Conservation (phyloP, 2,329 filamentous ascomycete genomes). For the Penicillium brevicompactum region DNA sequence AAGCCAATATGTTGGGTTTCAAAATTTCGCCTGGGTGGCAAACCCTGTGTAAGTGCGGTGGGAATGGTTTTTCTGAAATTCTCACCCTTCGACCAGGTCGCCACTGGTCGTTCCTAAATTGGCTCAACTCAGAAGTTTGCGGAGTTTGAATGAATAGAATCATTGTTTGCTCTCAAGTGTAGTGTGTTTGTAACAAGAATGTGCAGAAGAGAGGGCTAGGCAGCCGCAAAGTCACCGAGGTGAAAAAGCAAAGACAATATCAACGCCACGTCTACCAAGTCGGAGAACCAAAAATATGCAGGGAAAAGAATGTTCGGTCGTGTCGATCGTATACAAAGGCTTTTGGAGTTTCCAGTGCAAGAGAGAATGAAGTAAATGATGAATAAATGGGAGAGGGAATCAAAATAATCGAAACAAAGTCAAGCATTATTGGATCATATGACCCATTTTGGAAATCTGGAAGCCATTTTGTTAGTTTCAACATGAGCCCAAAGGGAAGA, state of each 20-base stretch:
- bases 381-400: conserved; percentile 2
- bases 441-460: conserved; percentile 85
- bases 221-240: conserved; percentile 1
- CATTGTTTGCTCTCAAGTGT: background rate
- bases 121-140: too few species aligned
- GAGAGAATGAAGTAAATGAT: conserved; percentile 7
- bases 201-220: background rate
- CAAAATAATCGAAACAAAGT: conserved; percentile 1
- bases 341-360: conserved; percentile 11
- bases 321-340: conserved; percentile 25
- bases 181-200: background rate
- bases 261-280: conserved; percentile 3
- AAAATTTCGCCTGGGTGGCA: too few species aligned
- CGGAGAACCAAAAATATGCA: conserved; percentile 18
- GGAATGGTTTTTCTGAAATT: too few species aligned
- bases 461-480: background rate
- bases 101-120: too few species aligned
- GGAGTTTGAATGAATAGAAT: background rate
- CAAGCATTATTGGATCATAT: conserved; percentile 60
- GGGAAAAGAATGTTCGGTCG: conserved; percentile 17
- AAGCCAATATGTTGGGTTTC: too few species aligned
- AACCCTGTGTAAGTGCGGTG: too few species aligned
- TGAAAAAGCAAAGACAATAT: conserved; percentile 15
- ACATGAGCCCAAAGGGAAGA: conserved; percentile 13
- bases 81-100: too few species aligned